Conservation (phyloP, 202 grass and related monocot species). For the Panicum virgatum region DNA sequence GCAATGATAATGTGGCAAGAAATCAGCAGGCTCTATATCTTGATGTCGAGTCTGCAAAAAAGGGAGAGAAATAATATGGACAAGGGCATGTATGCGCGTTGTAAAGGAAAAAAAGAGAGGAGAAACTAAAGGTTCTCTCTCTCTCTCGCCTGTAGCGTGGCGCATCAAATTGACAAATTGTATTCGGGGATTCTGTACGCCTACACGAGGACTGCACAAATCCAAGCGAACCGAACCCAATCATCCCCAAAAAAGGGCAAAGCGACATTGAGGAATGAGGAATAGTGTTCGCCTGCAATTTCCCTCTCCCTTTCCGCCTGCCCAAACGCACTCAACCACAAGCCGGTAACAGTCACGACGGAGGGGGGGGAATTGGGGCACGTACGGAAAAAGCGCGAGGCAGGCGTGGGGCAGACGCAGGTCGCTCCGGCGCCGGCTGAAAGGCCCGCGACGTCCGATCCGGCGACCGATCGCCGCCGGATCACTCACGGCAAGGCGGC, state of each 20-base stretch:
- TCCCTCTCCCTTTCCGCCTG: not conserved
- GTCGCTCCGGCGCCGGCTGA: slow-evolving; percentile 2
- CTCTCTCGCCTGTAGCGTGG: not conserved
- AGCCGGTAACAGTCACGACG: too few species aligned
- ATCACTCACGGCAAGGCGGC: not conserved
- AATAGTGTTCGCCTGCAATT: not conserved
- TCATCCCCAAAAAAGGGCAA: not conserved
- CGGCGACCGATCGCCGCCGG: not conserved
- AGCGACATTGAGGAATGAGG: not conserved
- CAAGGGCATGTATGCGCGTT: not conserved
- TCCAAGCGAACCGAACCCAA: not conserved
- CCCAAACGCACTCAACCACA: too few species aligned
- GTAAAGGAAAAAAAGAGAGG: not conserved
- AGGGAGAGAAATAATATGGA: not conserved
- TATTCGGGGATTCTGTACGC: slow-evolving; percentile 3
- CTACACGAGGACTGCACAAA: not conserved
- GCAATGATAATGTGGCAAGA: not conserved
- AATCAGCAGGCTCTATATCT: not conserved
- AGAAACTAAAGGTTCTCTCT: not conserved
- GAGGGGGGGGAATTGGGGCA: too few species aligned
- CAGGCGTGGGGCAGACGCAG: not conserved
- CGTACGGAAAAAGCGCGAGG: not conserved
- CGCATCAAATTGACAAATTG: not conserved
- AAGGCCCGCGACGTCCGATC: slow-evolving; percentile 8
- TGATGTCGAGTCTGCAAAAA: not conserved